These are phyloP conservation scores for Biscutella auriculata DNA, from an alignment of 441 rosid species.

Conservation along the genomic window DNA sequence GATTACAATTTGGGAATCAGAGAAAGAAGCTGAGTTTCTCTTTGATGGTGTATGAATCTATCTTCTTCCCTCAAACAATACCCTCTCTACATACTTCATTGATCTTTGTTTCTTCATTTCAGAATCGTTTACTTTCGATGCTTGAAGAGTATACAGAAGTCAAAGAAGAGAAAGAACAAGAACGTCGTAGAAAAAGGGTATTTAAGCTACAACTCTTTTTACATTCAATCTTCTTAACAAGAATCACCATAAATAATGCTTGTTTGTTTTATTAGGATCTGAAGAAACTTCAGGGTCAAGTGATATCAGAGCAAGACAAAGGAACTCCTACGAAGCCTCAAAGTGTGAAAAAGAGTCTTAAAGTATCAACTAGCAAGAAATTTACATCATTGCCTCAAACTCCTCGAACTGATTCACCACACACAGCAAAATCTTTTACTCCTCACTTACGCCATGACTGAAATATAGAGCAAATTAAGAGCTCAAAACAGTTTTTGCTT, in stretches of 20 bases:
- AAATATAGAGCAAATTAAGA: slow-evolving; percentile 24
- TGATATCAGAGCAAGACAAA: slow-evolving; percentile 81
- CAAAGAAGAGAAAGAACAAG: slow-evolving; percentile 73
- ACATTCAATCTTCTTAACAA: neutral
- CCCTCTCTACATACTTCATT: slow-evolving; percentile 3
- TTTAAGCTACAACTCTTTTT: neutral
- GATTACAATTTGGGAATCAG: slow-evolving; percentile 65
- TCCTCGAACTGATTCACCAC: slow-evolving; percentile 36
- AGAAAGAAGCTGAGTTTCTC: slow-evolving; percentile 53
- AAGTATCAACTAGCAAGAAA: slow-evolving; percentile 50
- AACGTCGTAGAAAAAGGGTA: slow-evolving; percentile 73
- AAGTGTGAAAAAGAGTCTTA: slow-evolving; percentile 49
- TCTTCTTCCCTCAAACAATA: slow-evolving; percentile 1
- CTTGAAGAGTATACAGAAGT: slow-evolving; percentile 57
- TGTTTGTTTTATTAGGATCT: slow-evolving; percentile 44
- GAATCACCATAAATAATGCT: neutral
- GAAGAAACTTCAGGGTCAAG: slow-evolving; percentile 86
- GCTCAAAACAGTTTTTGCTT: neutral
- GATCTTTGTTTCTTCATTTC: slow-evolving; percentile 4
- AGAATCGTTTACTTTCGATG: slow-evolving; percentile 67
- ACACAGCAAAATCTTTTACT: slow-evolving; percentile 21
- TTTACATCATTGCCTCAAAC: slow-evolving; percentile 44
- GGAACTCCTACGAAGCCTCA: slow-evolving; percentile 64
- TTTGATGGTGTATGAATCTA: slow-evolving; percentile 50
- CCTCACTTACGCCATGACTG: slow-evolving; percentile 30